Evolutionary conservation across 2,329 filamentous ascomycete genomes (phyloP), one percentile per base, ranked within the genome.

Genomic region (Colletotrichum ledebouriae): DNA sequence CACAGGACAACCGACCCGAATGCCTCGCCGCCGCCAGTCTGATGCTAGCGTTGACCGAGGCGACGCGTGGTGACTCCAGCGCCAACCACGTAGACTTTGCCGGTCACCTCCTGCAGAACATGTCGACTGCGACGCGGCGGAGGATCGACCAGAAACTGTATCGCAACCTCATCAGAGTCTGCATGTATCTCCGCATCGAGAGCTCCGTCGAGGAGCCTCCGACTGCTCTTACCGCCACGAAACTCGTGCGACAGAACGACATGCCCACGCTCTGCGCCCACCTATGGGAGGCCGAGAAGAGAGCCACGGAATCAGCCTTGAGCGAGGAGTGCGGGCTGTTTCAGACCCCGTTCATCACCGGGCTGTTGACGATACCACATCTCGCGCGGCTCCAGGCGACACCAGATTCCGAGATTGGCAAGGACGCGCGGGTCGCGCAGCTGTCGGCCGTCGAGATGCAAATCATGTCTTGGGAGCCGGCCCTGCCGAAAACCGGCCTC

Each of bases 401-500:
- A 9, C 37, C 37, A 0, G 46, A 58, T 12, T 7, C 1, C 46
- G 34, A 11, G 10, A 2, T 41, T 33, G 46, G 15, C 2, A 34
- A 9, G 34, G 10, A 20, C 10, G 46, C 49, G 34, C 44, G 44
- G 12, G 2, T 50, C 6, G 7, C 46, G 22, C 58, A 60, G 15
- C 58, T 60, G 0, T 2, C 20, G 2, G 58, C 58, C 1, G 52
- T 60, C n/a, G 58, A 60, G 46, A 60, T 60, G 58, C 58, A 60
- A n/a, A 41, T 60, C 15, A 39, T 50, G 33, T 41, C 58, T 7
- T 60, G 58, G 58, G 33, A 50, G 34, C 58, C 58, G 2, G 44
- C 58, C 13, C 29, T 50, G 6, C 58, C 33, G 1, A 25, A 60
- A 4, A 52, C 58, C 5, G 22, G 58, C 33, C 29, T 20, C 1